These are phyloP conservation scores for Thelephora ganbajun DNA, from an alignment of 768 basidiomycete species.

Conservation along the genomic window DNA sequence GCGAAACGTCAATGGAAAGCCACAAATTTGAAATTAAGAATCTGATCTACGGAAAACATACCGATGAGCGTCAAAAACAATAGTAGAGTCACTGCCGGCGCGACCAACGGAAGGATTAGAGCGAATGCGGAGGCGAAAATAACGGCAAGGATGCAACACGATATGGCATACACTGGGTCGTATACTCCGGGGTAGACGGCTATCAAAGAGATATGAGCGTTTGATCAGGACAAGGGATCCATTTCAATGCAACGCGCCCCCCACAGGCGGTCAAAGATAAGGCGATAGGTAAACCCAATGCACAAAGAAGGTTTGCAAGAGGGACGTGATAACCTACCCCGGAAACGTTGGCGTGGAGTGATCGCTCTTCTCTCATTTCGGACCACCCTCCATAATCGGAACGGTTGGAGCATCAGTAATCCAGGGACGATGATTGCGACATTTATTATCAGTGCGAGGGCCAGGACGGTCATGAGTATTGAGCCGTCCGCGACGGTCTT, in stretches of 20 bases:
- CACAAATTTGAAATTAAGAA: neutral
- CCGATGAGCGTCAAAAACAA: conserved; percentile 55
- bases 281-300: neutral
- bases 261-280: too few relatives aligned
- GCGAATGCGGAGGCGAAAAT: conserved; percentile 63
- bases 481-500: conserved; percentile 50
- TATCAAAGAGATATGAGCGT: conserved; percentile 6
- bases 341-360: conserved; percentile 68
- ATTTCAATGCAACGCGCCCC: too few relatives aligned
- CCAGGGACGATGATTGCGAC: conserved; percentile 60
- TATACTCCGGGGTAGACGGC: conserved; percentile 64
- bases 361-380: conserved; percentile 42
- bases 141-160: conserved; percentile 52
- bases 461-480: conserved; percentile 54
- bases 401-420: conserved; percentile 58
- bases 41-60: conserved; percentile 11
- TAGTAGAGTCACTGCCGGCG: conserved; percentile 52
- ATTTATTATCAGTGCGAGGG: conserved; percentile 43
- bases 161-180: conserved; percentile 52
- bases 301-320: neutral
- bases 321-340: conserved; percentile 33
- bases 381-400: conserved; percentile 42
- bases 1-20: neutral
- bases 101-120: conserved; percentile 65
- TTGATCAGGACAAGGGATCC: too few relatives aligned